These are phyloP conservation scores for Yarrowia deformans DNA, from an alignment of 805 yeast genomes.

Conservation along the genomic window DNA sequence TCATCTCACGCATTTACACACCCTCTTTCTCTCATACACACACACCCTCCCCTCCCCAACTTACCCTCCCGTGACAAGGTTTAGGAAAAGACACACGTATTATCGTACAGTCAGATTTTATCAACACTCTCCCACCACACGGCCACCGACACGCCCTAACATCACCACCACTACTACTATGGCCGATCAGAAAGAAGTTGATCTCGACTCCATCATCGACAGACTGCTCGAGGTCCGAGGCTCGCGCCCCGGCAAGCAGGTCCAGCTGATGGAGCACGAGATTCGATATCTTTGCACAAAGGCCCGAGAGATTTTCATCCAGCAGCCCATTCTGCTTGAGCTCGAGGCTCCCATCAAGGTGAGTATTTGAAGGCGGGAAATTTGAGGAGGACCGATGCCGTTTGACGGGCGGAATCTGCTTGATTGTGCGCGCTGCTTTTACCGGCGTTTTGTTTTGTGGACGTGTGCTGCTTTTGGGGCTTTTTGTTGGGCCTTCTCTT, in stretches of 20 bases:
- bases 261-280: slow-evolving; percentile 90
- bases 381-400: too few species aligned
- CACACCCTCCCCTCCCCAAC: slow-evolving; percentile 38
- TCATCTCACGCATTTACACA: background rate
- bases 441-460: too few species aligned
- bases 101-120: slow-evolving; percentile 39
- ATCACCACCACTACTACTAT: slow-evolving; percentile 42
- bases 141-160: slow-evolving; percentile 37
- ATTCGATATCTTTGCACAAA: slow-evolving; percentile 95
- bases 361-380: slow-evolving; percentile 5
- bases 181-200: slow-evolving; percentile 69
- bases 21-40: background rate
- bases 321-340: slow-evolving; percentile 94
- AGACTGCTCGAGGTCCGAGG: slow-evolving; percentile 97
- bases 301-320: slow-evolving; percentile 97
- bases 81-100: slow-evolving; percentile 37
- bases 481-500: slow-evolving; percentile 13
- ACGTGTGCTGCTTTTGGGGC: background rate
- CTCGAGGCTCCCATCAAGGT: slow-evolving; percentile 93
- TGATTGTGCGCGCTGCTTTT: background rate
- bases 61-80: slow-evolving; percentile 38
- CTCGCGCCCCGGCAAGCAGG: slow-evolving; percentile 97
- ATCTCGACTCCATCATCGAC: slow-evolving; percentile 95
- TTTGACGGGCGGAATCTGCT: too few species aligned
- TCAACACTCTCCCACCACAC: slow-evolving; percentile 36